Evolutionary conservation across 176 grass and related monocot species (phyloP).

Genomic region (Tillandsia leiboldiana): DNA sequence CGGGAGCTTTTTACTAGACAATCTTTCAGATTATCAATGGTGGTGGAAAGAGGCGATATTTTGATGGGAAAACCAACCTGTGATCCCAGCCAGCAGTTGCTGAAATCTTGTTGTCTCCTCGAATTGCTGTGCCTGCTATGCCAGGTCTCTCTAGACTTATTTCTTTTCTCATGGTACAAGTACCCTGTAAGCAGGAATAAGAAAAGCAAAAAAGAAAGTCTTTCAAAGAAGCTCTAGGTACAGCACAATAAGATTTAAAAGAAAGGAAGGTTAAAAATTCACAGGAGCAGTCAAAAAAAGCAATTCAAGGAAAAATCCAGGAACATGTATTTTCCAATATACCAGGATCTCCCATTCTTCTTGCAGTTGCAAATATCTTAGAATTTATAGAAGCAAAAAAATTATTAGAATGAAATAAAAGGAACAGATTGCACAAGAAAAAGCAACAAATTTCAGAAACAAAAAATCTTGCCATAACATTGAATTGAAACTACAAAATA

Average conservation of each 20-base stretch:
- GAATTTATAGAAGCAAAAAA: too few species aligned
- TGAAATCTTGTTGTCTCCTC: constrained; percentile 68
- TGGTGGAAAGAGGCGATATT: constrained; percentile 7
- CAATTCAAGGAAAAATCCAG: neutral
- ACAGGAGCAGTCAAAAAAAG: neutral
- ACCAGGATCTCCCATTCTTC: too few species aligned
- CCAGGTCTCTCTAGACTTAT: constrained; percentile 68
- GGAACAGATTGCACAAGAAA: neutral
- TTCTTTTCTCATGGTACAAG: constrained; percentile 62
- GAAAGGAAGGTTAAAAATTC: too few species aligned
- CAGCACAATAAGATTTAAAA: too few species aligned
- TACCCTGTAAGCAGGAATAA: constrained; percentile 18
- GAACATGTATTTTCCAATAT: neutral
- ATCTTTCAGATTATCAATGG: neutral
- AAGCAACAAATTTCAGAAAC: neutral
- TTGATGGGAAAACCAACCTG: constrained; percentile 39
- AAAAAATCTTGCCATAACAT: neutral
- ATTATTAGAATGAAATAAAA: too few species aligned
- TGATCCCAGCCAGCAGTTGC: constrained; percentile 95
- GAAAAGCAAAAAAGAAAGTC: too few species aligned
- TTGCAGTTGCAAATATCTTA: too few species aligned
- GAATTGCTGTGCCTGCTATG: constrained; percentile 51
- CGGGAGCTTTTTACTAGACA: neutral
- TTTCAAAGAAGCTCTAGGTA: too few species aligned
- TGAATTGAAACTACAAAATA: neutral